phyloP scores from a whole-genome alignment of 2,329 filamentous ascomycete genomes.

The Apiospora koreana region DNA sequence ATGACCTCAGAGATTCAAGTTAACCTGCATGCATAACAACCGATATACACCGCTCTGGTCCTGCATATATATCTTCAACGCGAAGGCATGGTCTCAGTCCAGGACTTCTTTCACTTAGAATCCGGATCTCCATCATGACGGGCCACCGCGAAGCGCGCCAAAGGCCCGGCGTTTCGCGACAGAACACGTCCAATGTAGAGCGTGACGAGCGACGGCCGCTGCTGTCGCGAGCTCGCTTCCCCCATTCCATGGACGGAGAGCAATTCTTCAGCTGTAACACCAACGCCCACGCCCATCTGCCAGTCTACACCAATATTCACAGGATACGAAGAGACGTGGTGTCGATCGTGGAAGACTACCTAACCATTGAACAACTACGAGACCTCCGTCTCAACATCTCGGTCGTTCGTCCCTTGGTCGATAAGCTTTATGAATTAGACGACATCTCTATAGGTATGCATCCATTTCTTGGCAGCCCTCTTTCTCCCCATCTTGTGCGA shows the following conservation, averaged over 20 bases:
- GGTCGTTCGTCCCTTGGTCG: conserved; percentile 79
- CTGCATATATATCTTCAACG: background rate
- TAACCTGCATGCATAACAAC: background rate
- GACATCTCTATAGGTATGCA: conserved; percentile 73
- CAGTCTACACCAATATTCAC: conserved; percentile 79
- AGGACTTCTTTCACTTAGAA: background rate
- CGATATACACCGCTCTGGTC: background rate
- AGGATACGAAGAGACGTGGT: conserved; percentile 65
- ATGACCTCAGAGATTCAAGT: background rate
- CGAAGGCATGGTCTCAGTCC: background rate
- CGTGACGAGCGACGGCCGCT: conserved; percentile 35
- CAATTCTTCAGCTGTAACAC: conserved; percentile 54
- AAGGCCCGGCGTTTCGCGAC: background rate
- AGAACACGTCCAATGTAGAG: conserved; percentile 23
- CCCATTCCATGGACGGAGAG: conserved; percentile 38
- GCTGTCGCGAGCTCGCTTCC: conserved; percentile 36
- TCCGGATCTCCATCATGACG: conserved; percentile 12
- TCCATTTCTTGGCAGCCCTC: background rate
- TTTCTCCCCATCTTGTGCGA: background rate
- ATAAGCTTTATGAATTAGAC: conserved; percentile 76
- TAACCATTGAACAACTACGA: conserved; percentile 74
- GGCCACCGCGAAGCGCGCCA: conserved; percentile 6
- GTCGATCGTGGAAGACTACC: conserved; percentile 62
- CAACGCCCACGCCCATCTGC: conserved; percentile 63
- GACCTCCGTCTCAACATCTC: conserved; percentile 81